Conservation (phyloP, 306 rosid genomes). For the Albizia julibrissin region DNA sequence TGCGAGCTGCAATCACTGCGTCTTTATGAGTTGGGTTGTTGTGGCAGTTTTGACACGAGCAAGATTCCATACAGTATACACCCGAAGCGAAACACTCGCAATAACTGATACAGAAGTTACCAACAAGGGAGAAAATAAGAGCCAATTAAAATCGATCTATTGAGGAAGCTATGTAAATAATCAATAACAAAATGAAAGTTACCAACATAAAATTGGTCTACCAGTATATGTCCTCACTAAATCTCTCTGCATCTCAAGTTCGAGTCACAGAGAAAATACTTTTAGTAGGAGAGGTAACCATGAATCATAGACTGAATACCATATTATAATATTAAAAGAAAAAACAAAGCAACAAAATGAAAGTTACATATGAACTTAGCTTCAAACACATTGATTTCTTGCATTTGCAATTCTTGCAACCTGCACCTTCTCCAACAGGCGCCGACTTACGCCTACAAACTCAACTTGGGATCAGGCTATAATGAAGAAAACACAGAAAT, state of each 20-base stretch:
- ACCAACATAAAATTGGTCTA: too few relatives aligned
- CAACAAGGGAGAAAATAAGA: too few relatives aligned
- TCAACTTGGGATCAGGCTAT: conserved; percentile 32
- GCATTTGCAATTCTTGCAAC: conserved; percentile 95
- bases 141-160: too few relatives aligned
- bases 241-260: too few relatives aligned
- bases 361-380: conserved; percentile 51
- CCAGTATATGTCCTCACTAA: accelerated
- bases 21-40: conserved; percentile 83
- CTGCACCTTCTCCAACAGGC: conserved; percentile 61
- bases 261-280: too few relatives aligned
- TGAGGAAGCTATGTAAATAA: not conserved
- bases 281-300: too few relatives aligned
- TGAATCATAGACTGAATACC: too few relatives aligned
- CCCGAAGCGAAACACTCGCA: conserved; percentile 98
- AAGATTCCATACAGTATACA: conserved; percentile 80
- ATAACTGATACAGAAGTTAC: conserved; percentile 55
- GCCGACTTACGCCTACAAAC: conserved; percentile 75
- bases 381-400: conserved; percentile 91
- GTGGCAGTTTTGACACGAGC: conserved; percentile 90
- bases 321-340: too few relatives aligned
- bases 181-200: not conserved
- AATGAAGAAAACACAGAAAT: conserved; percentile 25
- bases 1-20: conserved; percentile 85
- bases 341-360: not conserved